phyloP scores from a whole-genome alignment of 371 early-diverging fungal species.

The Mortierella sp. region DNA sequence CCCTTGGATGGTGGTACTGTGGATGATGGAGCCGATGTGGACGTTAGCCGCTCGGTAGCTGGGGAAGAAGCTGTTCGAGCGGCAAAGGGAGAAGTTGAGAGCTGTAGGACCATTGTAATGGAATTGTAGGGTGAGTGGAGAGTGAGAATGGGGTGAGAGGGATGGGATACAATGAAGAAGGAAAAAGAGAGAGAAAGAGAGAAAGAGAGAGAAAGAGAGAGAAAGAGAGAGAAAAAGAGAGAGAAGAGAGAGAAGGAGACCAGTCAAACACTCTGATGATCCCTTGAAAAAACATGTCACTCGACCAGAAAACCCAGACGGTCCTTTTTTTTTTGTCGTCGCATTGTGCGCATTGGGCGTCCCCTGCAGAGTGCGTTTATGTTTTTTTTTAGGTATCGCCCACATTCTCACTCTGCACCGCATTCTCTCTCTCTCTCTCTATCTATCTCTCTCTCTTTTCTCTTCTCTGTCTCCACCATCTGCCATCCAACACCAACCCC shows the following conservation, averaged over 20 bases:
- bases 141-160: not conserved
- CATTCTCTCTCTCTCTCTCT: no score
- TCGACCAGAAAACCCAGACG: not conserved
- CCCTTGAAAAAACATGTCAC: not conserved
- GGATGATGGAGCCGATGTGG: not conserved
- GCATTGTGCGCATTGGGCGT: not conserved
- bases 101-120: constrained; percentile 17
- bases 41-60: not conserved
- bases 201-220: not conserved
- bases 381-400: no score
- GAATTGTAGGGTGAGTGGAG: not conserved
- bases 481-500: no score
- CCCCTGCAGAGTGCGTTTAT: not conserved
- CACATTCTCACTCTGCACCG: no score
- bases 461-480: no score
- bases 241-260: not conserved
- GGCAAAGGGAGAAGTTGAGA: constrained; percentile 25
- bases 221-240: not conserved
- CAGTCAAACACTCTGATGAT: not conserved
- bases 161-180: not conserved
- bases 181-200: not conserved
- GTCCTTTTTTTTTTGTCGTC: not conserved
- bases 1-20: not conserved
- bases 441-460: no score
- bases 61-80: constrained; percentile 5